Percentiles rank a stretch among this genome's conserved stretches.
phyloP scores from a whole-genome alignment of 208 protist genomes.

The Crithidia brevicula region DNA sequence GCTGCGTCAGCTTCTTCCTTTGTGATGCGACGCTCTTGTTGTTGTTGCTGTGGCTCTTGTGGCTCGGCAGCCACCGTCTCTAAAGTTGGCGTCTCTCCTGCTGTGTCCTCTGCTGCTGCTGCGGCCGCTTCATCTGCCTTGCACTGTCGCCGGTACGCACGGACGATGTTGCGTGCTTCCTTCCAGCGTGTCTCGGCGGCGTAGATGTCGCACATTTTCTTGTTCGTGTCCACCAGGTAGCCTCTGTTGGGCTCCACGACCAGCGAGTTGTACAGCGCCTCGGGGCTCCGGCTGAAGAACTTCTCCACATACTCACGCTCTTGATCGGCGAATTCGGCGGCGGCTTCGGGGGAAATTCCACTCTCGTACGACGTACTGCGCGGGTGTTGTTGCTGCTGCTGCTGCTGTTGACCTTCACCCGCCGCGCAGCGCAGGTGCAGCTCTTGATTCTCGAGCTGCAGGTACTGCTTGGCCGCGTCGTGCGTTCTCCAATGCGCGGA shows the following conservation, averaged over 20 bases:
- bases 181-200: constrained; percentile 49
- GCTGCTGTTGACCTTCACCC: too few species aligned
- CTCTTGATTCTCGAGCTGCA: constrained; percentile 11
- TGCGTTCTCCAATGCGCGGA: constrained; percentile 36
- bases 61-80: too few species aligned
- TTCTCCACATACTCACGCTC: constrained; percentile 25
- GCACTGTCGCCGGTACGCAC: constrained; percentile 35
- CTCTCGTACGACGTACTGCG: constrained; percentile 2
- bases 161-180: constrained; percentile 33
- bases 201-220: constrained; percentile 57
- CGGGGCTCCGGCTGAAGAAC: constrained; percentile 37
- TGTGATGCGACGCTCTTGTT: constrained; percentile 13
- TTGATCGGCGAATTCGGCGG: constrained; percentile 15
- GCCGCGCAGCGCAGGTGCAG: not conserved
- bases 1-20: constrained; percentile 29
- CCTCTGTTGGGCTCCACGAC: constrained; percentile 37
- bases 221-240: constrained; percentile 60
- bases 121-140: constrained; percentile 10
- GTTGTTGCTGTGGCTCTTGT: not conserved
- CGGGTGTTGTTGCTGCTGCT: constrained; percentile 1
- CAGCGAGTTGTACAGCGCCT: constrained; percentile 38
- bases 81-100: not conserved
- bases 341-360: not conserved
- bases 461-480: constrained; percentile 22
- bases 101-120: not conserved